Evolutionary conservation across 345 rosid genomes (phyloP), one percentile per base, ranked within the genome.

Genomic region (Eucalyptus cladocalyx): DNA sequence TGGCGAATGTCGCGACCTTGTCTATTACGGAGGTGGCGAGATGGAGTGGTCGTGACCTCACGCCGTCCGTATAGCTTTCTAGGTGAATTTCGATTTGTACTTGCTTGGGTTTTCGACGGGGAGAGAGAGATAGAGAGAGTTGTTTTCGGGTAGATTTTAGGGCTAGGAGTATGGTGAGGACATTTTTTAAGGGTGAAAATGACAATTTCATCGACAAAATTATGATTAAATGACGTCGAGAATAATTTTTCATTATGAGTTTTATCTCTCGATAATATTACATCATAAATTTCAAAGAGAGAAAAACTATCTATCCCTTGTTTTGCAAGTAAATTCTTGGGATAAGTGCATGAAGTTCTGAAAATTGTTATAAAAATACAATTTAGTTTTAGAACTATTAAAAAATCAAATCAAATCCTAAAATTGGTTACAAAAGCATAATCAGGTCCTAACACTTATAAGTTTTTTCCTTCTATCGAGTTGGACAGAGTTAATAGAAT

Each of bases 401-500:
- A 56, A 24, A 24, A 56, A 23, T 24, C 6, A 1, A 23, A 24
- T 56, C 12, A 56, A 56, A 26, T 24, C 3, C 0, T 56, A 24
- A 56, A 56, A 56, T 2, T 56, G 2, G 1, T 56, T 0, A 24
- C 1, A 56, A 9, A 9, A 24, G 13, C 10, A 1, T 24, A 56
- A 9, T 56, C 12, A 0, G 0, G 0, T 56, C 3, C 1, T 24
- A 24, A 1, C 2, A 56, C 62, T 24, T 56, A 10, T 24, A 0
- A 10, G 0, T 1, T 19, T 56, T 24, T 56, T 23, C 6, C 0
- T 4, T 56, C 5, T 13, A 24, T 56, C 6, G 10, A 23, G 7
- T 24, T 56, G 0, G 3, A 24, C 1, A 1, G 9, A 56, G 6
- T 24, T 56, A 23, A 56, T 24, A 1, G 1, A 23, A 56, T 0